Conservation (phyloP, 768 basidiomycete species). For the Mrakia frigida region DNA sequence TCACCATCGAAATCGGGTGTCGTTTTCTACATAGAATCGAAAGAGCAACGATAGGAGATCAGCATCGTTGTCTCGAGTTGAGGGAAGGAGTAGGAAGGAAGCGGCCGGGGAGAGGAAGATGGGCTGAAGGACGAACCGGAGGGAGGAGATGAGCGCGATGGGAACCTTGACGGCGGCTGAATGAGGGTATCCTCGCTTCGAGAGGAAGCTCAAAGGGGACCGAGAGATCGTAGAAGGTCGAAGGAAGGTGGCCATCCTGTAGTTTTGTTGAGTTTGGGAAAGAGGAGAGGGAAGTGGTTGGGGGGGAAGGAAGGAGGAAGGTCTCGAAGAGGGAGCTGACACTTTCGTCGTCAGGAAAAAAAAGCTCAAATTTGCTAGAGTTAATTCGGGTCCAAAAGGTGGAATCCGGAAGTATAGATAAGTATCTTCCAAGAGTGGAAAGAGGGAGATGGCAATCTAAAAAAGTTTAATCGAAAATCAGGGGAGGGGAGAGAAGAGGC, state of each 20-base stretch:
- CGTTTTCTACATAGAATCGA: conserved; percentile 50
- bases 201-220: background rate
- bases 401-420: too few species aligned
- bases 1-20: conserved; percentile 65
- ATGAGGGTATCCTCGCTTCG: background rate
- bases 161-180: conserved; percentile 65
- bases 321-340: background rate
- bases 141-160: conserved; percentile 72
- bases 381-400: too few species aligned
- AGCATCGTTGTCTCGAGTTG: background rate
- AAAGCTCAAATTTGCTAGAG: too few species aligned
- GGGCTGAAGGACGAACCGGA: conserved; percentile 49
- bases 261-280: background rate
- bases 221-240: background rate
- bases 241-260: conserved; percentile 21
- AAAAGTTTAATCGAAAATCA: background rate
- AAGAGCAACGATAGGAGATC: background rate
- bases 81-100: background rate
- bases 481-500: background rate
- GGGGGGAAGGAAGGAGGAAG: background rate
- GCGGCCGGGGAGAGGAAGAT: too few species aligned
- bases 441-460: background rate
- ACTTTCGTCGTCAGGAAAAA: too few species aligned
- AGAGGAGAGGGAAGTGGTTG: background rate
- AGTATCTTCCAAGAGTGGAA: too few species aligned